Evolutionary conservation across 495 filamentous ascomycete genomes (phyloP).

Genomic region (Jackrogersella minutella): DNA sequence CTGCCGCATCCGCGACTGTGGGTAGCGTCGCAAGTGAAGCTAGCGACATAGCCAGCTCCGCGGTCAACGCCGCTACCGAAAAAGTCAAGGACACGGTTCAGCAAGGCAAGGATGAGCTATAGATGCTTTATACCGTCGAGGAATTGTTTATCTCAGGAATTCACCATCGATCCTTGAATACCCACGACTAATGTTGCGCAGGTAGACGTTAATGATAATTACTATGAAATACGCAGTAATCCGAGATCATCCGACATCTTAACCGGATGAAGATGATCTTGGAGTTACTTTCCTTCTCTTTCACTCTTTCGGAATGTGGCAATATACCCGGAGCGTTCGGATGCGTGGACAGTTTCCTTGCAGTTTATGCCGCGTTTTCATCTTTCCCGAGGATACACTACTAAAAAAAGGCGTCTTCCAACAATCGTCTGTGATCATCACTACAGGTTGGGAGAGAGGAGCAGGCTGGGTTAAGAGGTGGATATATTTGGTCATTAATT

Average conservation of each 20-base stretch:
- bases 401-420: not conserved
- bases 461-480: not conserved
- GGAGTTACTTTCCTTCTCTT: constrained; percentile 18
- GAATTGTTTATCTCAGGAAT: not conserved
- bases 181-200: not conserved
- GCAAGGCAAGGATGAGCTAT: constrained; percentile 67
- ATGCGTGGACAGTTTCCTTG: constrained; percentile 24
- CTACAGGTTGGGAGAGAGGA: not conserved
- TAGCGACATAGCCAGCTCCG: constrained; percentile 42
- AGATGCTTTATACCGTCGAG: constrained; percentile 7
- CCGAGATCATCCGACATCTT: not conserved
- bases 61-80: constrained; percentile 51
- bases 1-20: constrained; percentile 48
- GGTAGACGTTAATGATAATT: constrained; percentile 9
- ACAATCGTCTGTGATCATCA: not conserved
- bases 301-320: constrained; percentile 33
- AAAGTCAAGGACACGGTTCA: constrained; percentile 56
- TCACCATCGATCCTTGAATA: not conserved
- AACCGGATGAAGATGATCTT: not conserved
- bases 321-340: constrained; percentile 39
- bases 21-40: constrained; percentile 49
- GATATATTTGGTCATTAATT: constrained; percentile 3
- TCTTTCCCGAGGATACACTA: not conserved
- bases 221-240: constrained; percentile 7
- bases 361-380: constrained; percentile 11